Evolutionary conservation across 225 moss, liverwort and hornwort genomes (phyloP), one percentile per base, ranked within the genome.

Genomic region (Physcomitrellopsis africana): DNA sequence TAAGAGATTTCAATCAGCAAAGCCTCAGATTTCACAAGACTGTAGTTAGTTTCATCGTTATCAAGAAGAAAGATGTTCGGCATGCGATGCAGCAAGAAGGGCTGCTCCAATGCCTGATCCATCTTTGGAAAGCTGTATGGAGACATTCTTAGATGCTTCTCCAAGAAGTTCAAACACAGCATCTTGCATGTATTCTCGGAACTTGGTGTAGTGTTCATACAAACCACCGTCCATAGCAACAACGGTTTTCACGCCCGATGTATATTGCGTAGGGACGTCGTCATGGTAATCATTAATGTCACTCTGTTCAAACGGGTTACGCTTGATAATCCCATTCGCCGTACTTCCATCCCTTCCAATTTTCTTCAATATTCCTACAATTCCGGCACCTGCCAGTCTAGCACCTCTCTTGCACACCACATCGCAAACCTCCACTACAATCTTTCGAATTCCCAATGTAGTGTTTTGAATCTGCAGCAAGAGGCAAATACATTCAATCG

Each of bases 181-280:
- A 13, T 41, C 77, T 63, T 91, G 89, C 88, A 95, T 86, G 60
- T 77, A 77, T 3, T 60, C 81, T 47, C 93, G 88, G 57, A 91
- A 95, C 80, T 90, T 90, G 6, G 71, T 72, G 70, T 95, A 95
- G 56, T 93, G 91, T 76, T 93, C 95, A 26, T 95, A 95, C 1
- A 95, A 74, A 60, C 95, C 89, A 14, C 95, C 93, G 49, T 95
- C 95, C 37, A 95, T 89, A 32, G 91, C 95, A 63, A 95, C 90
- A 51, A 91, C 88, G 0, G 91, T 90, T 27, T 81, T 88, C 73
- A 37, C 7, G 32, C 4, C 32, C 4, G 61, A 82, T 62, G 59
- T 44, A 49, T n/a, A 12, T 55, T 41, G 41, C 44, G 46, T 8
- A 22, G 22, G 9, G 10, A 24, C 26, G 18, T 59, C 47, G 13